Conservation (phyloP, 495 filamentous ascomycete genomes). For the Filosporella fistucella region DNA sequence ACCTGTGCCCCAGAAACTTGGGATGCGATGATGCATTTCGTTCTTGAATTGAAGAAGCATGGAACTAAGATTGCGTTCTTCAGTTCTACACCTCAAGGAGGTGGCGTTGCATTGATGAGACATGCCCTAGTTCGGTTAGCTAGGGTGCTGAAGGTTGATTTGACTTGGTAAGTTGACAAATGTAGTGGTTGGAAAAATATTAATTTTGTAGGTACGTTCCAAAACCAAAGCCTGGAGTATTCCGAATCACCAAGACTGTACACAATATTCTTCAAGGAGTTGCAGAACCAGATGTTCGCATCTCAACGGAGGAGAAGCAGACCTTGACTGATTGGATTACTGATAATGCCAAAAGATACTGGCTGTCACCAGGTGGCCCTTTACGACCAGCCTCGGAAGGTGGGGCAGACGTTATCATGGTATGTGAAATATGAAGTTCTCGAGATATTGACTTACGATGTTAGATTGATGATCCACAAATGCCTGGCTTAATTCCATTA, state of each 20-base stretch:
- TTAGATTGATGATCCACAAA: slow-evolving; percentile 79
- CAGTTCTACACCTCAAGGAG: slow-evolving; percentile 80
- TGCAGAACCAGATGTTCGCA: slow-evolving; percentile 53
- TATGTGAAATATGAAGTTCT: slow-evolving; percentile 29
- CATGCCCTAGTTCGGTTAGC: slow-evolving; percentile 77
- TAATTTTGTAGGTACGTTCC: slow-evolving; percentile 61
- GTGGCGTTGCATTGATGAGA: slow-evolving; percentile 85
- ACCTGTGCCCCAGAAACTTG: slow-evolving; percentile 62
- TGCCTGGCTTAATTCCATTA: slow-evolving; percentile 76
- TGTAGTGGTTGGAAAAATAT: not conserved
- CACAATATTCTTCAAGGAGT: slow-evolving; percentile 93
- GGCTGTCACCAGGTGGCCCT: slow-evolving; percentile 65
- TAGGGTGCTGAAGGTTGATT: slow-evolving; percentile 60
- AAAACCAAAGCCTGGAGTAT: slow-evolving; percentile 78
- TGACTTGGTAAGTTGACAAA: slow-evolving; percentile 63
- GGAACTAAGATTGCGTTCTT: slow-evolving; percentile 79
- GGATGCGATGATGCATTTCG: slow-evolving; percentile 65
- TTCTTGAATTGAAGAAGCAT: slow-evolving; percentile 56
- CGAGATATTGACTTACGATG: slow-evolving; percentile 1
- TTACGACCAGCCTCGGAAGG: slow-evolving; percentile 62
- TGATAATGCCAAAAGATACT: slow-evolving; percentile 75
- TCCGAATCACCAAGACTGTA: slow-evolving; percentile 83
- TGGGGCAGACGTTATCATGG: slow-evolving; percentile 74
- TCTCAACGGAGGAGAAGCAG: slow-evolving; percentile 55
- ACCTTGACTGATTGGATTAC: slow-evolving; percentile 67